phyloP scores from a whole-genome alignment of 305 asterid genomes.

The Solanum hybrid region DNA sequence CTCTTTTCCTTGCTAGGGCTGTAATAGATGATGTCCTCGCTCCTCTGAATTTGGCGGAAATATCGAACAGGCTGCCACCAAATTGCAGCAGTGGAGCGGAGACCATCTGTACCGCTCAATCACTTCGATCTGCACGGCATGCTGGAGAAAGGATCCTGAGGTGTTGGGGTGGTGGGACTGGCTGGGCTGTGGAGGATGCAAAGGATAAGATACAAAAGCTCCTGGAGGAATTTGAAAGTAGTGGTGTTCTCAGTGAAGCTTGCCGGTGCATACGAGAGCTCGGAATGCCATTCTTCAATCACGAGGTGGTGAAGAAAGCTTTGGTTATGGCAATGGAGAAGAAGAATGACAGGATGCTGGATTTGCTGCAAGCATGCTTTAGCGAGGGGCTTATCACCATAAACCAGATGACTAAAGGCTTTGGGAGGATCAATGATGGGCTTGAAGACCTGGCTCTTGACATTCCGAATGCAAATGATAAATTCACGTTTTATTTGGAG shows the following conservation, averaged over 20 bases:
- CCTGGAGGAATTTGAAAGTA: slow-evolving; percentile 86
- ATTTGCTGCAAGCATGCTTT: slow-evolving; percentile 63
- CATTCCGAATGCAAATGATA: slow-evolving; percentile 76
- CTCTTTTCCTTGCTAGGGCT: slow-evolving; percentile 81
- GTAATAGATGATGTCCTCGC: slow-evolving; percentile 87
- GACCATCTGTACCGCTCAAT: slow-evolving; percentile 55
- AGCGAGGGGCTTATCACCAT: slow-evolving; percentile 83
- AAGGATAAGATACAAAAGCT: slow-evolving; percentile 96
- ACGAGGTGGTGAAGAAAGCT: slow-evolving; percentile 93
- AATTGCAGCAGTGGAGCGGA: slow-evolving; percentile 62
- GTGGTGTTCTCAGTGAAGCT: slow-evolving; percentile 77
- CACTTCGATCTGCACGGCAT: slow-evolving; percentile 85
- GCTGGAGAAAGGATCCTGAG: slow-evolving; percentile 96
- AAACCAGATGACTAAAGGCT: slow-evolving; percentile 93
- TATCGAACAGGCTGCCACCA: slow-evolving; percentile 44
- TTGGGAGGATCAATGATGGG: slow-evolving; percentile 75
- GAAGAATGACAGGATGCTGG: slow-evolving; percentile 84
- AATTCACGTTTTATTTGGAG: slow-evolving; percentile 50
- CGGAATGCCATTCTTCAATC: slow-evolving; percentile 88
- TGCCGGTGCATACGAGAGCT: slow-evolving; percentile 88
- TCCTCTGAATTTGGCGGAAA: slow-evolving; percentile 79
- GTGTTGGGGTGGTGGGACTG: slow-evolving; percentile 99
- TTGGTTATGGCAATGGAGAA: slow-evolving; percentile 99
- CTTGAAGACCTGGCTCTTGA: slow-evolving; percentile 91
- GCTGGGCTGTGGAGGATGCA: slow-evolving; percentile 98